Evolutionary conservation across 2,329 filamentous ascomycete genomes (phyloP).

Genomic region (Aureobasidium sp.): DNA sequence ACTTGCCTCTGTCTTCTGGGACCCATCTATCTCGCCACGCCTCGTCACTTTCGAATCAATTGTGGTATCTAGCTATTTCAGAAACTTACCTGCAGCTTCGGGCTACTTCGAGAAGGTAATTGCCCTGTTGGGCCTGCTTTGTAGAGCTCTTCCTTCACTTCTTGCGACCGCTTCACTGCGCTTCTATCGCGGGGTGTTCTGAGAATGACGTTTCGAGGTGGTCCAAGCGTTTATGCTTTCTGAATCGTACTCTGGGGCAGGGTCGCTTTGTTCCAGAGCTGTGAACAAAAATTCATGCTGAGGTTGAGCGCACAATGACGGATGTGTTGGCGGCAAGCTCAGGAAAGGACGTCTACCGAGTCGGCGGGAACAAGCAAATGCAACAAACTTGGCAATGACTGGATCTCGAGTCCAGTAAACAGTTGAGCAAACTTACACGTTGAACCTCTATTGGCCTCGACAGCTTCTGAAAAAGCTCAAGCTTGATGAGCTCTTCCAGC

Average conservation of each 20-base stretch:
- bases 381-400: not conserved
- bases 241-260: slow-evolving; percentile 1
- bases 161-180: not conserved
- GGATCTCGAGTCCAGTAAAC: not conserved
- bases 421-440: not conserved
- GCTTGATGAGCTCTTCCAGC: not conserved
- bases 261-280: slow-evolving; percentile 3
- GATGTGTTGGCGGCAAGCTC: not conserved
- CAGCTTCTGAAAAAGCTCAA: not conserved
- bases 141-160: not conserved
- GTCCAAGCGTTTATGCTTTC: slow-evolving; percentile 1
- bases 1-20: not conserved
- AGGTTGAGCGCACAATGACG: slow-evolving; percentile 2
- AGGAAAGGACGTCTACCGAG: not conserved
- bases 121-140: not conserved
- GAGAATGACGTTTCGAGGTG: not conserved
- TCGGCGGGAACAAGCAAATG: not conserved
- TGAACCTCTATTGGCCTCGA: not conserved
- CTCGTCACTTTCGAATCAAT: not conserved
- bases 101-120: not conserved
- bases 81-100: not conserved
- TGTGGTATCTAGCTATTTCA: not conserved
- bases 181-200: not conserved
- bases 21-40: not conserved
- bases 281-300: not conserved